Evolutionary conservation across 768 basidiomycete genomes (phyloP), one percentile per base, ranked within the genome.

Genomic region (Cubamyces lactineus): DNA sequence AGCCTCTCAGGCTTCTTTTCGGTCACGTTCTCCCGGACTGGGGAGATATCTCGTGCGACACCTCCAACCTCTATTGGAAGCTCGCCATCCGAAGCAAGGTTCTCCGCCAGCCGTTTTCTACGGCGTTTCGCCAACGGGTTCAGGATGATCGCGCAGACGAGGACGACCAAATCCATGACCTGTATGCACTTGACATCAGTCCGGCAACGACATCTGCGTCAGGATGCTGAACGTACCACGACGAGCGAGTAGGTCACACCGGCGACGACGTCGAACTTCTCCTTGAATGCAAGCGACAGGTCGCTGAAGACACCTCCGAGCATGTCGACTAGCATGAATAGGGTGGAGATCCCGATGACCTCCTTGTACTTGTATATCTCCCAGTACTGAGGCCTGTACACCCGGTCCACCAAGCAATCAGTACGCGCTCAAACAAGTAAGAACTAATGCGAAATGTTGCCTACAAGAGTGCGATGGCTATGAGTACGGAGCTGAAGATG

Each of bases 251-350:
- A 92, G 0, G 83, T 77, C 41, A 87, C 74, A 3, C 80, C 82
- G 1, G 88, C 88, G 26, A 88, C 73, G 15, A 80, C 72, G 69
- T 92, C 88, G 59, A 91, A 85, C 13, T 80, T 68, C 6, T 73
- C 71, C 65, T 86, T 84, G 76, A 91, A 90, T 21, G 77, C 80
- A 17, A 92, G 79, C 24, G 87, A 88, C 8, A 90, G 75, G 61
- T 84, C 78, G 54, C 84, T 87, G 74, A 91, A 91, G 4, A 92
- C 72, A 5, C 83, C 86, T 28, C 91, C 91, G 13, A 84, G 70
- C 57, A 86, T 78, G 69, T 94, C 91, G 57, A 92, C 78, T 6
- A 74, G 62, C 75, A 93, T 86, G 74, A 92, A 92, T 4, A 78
- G 30, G 46, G 88, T 76, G 1, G 86, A 89, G 57, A 94, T 83